A percentile compares a stretch with the other conserved stretches of the same genome.
phyloP scores from a whole-genome alignment of 371 early-diverging fungal genomes.

The Apophysomyces trapeziformis region DNA sequence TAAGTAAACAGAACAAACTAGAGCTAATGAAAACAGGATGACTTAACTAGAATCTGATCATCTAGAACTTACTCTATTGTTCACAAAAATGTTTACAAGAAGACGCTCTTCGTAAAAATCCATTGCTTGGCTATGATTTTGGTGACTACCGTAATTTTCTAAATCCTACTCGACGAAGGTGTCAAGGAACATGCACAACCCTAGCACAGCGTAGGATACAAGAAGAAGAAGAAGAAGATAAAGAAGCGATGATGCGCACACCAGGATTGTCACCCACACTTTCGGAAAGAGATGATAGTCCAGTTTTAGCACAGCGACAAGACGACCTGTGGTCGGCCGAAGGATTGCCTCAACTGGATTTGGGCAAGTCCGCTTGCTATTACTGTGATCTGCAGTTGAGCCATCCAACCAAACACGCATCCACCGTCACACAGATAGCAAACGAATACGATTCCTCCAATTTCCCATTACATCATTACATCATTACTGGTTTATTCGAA shows the following conservation, averaged over 20 bases:
- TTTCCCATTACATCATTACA: neutral
- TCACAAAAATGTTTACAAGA: slow-evolving; percentile 17
- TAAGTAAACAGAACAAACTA: slow-evolving; percentile 8
- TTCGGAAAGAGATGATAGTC: neutral
- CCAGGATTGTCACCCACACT: slow-evolving; percentile 4
- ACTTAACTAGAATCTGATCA: neutral
- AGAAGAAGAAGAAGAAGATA: neutral
- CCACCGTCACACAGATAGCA: neutral
- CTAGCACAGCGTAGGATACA: neutral
- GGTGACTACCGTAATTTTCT: slow-evolving; percentile 18
- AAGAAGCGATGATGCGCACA: neutral
- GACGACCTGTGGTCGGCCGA: neutral
- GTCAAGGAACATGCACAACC: neutral
- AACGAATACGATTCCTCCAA: neutral
- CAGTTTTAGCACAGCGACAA: neutral
- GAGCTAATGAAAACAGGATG: too few relatives aligned
- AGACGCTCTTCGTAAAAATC: slow-evolving; percentile 22
- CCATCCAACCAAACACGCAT: neutral
- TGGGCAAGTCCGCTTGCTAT: neutral
- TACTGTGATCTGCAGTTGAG: neutral
- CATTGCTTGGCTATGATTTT: slow-evolving; percentile 20
- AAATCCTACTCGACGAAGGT: neutral
- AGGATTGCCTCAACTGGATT: slow-evolving; percentile 2
- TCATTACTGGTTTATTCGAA: too few relatives aligned
- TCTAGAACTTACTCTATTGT: slow-evolving; percentile 13